phyloP scores from a whole-genome alignment of 805 yeast genomes.

The Ogataea ramenticola region DNA sequence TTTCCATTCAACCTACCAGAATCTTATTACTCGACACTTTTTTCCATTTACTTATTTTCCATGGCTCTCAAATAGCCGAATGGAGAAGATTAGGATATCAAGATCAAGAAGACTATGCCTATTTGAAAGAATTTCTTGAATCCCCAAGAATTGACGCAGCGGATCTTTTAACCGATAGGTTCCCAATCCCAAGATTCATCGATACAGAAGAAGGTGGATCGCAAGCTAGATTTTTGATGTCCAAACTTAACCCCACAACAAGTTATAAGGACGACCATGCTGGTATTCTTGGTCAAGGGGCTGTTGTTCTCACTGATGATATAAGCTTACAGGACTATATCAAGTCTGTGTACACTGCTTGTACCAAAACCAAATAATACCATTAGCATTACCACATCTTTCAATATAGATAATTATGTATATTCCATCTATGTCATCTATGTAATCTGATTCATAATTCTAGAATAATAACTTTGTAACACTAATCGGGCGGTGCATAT shows the following conservation, averaged over 20 bases:
- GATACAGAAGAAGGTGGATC: slow-evolving; percentile 75
- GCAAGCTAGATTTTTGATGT: slow-evolving; percentile 64
- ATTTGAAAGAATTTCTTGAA: slow-evolving; percentile 52
- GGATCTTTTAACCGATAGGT: slow-evolving; percentile 54
- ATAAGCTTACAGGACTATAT: slow-evolving; percentile 48
- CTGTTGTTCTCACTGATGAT: slow-evolving; percentile 51
- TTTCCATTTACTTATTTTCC: slow-evolving; percentile 61
- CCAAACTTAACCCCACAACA: slow-evolving; percentile 62
- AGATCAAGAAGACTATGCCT: slow-evolving; percentile 50
- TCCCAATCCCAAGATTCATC: slow-evolving; percentile 65
- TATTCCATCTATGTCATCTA: no score
- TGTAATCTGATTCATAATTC: no score
- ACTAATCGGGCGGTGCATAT: no score
- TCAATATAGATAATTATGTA: neutral
- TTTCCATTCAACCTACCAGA: slow-evolving; percentile 50
- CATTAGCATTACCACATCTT: no score
- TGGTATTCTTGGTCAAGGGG: slow-evolving; percentile 21
- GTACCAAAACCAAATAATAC: neutral
- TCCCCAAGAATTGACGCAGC: slow-evolving; percentile 62
- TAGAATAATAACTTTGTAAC: no score
- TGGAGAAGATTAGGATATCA: slow-evolving; percentile 65
- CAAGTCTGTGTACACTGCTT: slow-evolving; percentile 33
- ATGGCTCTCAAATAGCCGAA: slow-evolving; percentile 58
- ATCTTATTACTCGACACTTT: slow-evolving; percentile 59
- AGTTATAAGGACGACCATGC: slow-evolving; percentile 33